Percentiles rank a stretch among this genome's conserved stretches.
Conservation (phyloP, 768 basidiomycete genomes). For the Austroboletus eburneus region DNA sequence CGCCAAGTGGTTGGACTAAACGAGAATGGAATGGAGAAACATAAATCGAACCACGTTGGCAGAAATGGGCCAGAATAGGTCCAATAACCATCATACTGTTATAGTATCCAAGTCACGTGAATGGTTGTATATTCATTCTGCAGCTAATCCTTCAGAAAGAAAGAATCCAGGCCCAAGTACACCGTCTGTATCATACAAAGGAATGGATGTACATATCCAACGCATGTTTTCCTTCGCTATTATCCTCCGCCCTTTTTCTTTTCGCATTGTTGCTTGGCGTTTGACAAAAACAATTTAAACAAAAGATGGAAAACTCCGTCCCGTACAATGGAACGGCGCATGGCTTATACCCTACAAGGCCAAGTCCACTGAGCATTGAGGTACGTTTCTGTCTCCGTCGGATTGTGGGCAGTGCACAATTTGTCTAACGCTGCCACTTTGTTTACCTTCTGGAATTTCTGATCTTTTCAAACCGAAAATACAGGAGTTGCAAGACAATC, state of each 20-base stretch:
- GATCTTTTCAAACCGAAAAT: too few species aligned
- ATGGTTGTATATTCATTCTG: neutral
- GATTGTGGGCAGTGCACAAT: neutral
- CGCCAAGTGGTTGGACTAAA: too few species aligned
- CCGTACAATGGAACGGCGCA: constrained; percentile 73
- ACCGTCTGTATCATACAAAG: constrained; percentile 57
- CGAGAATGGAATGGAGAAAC: too few species aligned
- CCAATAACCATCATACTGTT: too few species aligned
- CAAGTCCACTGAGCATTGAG: constrained; percentile 54
- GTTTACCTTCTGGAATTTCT: too few species aligned
- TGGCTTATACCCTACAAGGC: constrained; percentile 72
- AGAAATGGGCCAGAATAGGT: too few species aligned
- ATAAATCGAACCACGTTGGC: too few species aligned
- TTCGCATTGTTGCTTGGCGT: too few species aligned
- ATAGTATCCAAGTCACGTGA: too few species aligned
- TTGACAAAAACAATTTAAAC: too few species aligned
- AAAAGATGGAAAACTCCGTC: too few species aligned
- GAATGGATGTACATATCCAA: constrained; percentile 38
- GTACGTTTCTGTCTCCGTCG: constrained; percentile 32
- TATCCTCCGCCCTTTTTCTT: neutral
- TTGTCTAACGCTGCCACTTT: constrained; percentile 2
- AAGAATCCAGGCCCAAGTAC: constrained; percentile 48
- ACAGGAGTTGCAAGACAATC: too few species aligned
- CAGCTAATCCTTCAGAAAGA: constrained; percentile 14
- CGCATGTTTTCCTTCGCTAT: neutral